These are phyloP conservation scores for Camellia japonica DNA, from an alignment of 148 eudicot species.

Conservation along the genomic window DNA sequence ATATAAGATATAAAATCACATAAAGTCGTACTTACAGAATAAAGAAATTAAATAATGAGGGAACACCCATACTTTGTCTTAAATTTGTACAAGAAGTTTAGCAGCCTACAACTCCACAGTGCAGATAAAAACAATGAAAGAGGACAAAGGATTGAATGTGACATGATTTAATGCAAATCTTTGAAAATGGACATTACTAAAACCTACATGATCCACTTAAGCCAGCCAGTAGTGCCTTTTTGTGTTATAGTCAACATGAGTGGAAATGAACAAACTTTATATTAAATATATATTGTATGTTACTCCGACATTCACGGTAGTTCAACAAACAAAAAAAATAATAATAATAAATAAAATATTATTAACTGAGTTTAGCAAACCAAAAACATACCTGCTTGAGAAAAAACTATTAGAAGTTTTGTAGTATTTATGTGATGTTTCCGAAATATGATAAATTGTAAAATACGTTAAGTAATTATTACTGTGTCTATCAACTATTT, in stretches of 20 bases:
- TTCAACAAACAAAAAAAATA: not conserved
- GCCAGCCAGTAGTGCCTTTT: not conserved
- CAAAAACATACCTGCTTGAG: not conserved
- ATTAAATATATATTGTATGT: not conserved
- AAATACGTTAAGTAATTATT: no score
- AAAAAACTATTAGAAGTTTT: no score
- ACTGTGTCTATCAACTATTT: no score
- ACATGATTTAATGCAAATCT: not conserved
- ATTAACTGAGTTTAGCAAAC: not conserved
- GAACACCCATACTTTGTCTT: not conserved
- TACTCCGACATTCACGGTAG: constrained; percentile 25
- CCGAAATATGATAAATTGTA: no score
- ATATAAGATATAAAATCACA: no score
- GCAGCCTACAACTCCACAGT: not conserved
- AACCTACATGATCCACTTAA: not conserved
- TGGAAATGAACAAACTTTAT: constrained; percentile 10
- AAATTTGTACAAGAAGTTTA: not conserved
- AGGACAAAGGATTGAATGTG: not conserved
- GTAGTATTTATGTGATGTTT: no score
- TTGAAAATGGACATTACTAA: not conserved
- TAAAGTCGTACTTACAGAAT: not conserved
- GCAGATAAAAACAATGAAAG: constrained; percentile 3
- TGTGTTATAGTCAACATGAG: constrained; percentile 14
- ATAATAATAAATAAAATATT: not conserved
- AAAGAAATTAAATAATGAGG: not conserved